phyloP scores from a whole-genome alignment of 164 flowering plant genomes.

The Malania oleifera region DNA sequence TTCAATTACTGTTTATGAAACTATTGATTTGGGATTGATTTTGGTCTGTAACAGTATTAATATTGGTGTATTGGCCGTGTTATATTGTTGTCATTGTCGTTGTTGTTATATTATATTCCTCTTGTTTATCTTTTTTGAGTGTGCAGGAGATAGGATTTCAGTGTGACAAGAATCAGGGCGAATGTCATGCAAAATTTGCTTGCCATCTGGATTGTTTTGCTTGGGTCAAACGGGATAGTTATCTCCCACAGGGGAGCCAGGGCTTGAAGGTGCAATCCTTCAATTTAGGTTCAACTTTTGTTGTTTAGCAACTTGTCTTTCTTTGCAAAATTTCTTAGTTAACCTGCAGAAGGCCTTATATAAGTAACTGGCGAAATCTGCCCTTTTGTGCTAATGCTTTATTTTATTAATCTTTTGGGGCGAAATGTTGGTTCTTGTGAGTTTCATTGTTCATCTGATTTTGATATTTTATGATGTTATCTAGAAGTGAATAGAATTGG shows the following conservation, averaged over 20 bases:
- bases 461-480: too few relatives aligned
- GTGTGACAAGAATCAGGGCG: constrained; percentile 89
- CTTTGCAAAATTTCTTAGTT: too few relatives aligned
- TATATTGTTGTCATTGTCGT: too few relatives aligned
- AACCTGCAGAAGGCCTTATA: too few relatives aligned
- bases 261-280: constrained; percentile 71
- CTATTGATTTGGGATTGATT: background rate
- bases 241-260: constrained; percentile 99
- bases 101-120: background rate
- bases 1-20: background rate
- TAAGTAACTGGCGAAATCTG: too few relatives aligned
- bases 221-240: constrained; percentile 99
- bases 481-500: too few relatives aligned
- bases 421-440: too few relatives aligned
- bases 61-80: too few relatives aligned
- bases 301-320: background rate
- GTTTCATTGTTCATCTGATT: too few relatives aligned
- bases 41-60: too few relatives aligned
- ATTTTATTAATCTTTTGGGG: background rate
- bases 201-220: constrained; percentile 99
- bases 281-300: background rate
- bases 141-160: constrained; percentile 89
- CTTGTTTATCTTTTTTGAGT: constrained; percentile 3
- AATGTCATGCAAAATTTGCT: constrained; percentile 96
- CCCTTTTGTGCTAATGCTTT: background rate